Conservation (phyloP, 2,329 filamentous ascomycete species). For the Talaromyces sp. region DNA sequence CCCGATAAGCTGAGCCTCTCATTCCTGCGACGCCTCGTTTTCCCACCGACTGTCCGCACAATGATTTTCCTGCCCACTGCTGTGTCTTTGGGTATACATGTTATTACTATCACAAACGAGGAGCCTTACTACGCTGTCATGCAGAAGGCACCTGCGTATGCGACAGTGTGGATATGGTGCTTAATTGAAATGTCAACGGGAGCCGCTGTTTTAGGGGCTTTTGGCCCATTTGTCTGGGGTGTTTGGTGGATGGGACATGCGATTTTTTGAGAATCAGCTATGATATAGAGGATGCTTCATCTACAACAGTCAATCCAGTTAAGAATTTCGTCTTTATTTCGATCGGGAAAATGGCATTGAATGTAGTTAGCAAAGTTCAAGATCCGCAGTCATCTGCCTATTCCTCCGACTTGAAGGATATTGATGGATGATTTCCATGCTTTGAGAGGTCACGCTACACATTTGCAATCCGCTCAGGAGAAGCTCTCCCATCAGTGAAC, state of each 20-base stretch:
- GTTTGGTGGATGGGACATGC: conserved; percentile 58
- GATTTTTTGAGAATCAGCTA: conserved; percentile 32
- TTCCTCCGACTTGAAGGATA: too few species aligned
- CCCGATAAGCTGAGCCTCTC: conserved; percentile 28
- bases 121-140: conserved; percentile 84
- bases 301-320: too few species aligned
- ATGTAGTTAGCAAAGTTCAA: too few species aligned
- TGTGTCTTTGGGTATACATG: conserved; percentile 66
- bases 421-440: too few species aligned
- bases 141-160: conserved; percentile 87
- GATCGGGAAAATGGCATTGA: too few species aligned
- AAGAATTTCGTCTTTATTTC: too few species aligned
- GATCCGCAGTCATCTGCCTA: too few species aligned
- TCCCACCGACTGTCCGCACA: conserved; percentile 38
- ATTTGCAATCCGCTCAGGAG: too few species aligned
- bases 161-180: conserved; percentile 90
- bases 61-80: conserved; percentile 38
- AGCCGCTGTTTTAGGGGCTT: conserved; percentile 62
- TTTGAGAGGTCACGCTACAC: too few species aligned
- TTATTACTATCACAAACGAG: conserved; percentile 79
- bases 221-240: conserved; percentile 55
- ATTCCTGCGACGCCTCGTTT: conserved; percentile 33
- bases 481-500: too few species aligned
- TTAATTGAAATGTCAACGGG: conserved; percentile 80
- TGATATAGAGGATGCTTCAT: too few species aligned